These are phyloP conservation scores for Megacollybia marginata DNA, from an alignment of 768 basidiomycete genomes.

Conservation along the genomic window DNA sequence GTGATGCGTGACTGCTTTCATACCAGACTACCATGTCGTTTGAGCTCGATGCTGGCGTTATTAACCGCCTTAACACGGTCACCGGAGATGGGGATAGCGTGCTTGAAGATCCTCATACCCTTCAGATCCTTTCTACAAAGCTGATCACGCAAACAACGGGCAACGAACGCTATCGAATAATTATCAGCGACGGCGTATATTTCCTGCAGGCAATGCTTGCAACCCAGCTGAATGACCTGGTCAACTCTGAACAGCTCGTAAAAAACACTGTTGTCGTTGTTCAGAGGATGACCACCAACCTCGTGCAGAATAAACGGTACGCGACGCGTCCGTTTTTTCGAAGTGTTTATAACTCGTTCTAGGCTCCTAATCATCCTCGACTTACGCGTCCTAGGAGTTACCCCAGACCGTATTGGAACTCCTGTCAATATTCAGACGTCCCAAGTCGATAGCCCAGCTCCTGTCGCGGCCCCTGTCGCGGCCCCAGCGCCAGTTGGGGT, in stretches of 20 bases:
- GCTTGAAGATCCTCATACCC: conserved; percentile 39
- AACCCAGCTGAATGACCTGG: conserved; percentile 77
- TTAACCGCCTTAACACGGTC: conserved; percentile 38
- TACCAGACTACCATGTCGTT: conserved; percentile 21
- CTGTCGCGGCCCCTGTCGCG: conserved; percentile 18
- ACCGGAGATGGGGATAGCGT: conserved; percentile 33
- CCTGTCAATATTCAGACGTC: conserved; percentile 28
- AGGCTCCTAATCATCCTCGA: conserved; percentile 81
- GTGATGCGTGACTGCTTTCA: no score
- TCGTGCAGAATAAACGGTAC: conserved; percentile 79
- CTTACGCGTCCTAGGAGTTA: conserved; percentile 45
- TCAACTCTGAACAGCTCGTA: conserved; percentile 52
- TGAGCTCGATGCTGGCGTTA: conserved; percentile 56
- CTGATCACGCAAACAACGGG: conserved; percentile 45
- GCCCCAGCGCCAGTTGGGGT: conserved; percentile 11
- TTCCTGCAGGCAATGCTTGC: conserved; percentile 94
- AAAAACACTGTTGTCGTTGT: conserved; percentile 67
- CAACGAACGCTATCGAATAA: conserved; percentile 65
- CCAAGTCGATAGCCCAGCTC: conserved; percentile 17
- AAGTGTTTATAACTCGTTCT: neutral
- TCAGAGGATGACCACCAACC: conserved; percentile 74
- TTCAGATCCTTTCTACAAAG: conserved; percentile 84
- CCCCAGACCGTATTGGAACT: conserved; percentile 69
- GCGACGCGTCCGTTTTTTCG: conserved; percentile 15
- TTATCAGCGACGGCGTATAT: conserved; percentile 82